These are phyloP conservation scores for Arthrobotrys megalospora DNA, from an alignment of 2,329 filamentous ascomycete species.

Conservation along the genomic window DNA sequence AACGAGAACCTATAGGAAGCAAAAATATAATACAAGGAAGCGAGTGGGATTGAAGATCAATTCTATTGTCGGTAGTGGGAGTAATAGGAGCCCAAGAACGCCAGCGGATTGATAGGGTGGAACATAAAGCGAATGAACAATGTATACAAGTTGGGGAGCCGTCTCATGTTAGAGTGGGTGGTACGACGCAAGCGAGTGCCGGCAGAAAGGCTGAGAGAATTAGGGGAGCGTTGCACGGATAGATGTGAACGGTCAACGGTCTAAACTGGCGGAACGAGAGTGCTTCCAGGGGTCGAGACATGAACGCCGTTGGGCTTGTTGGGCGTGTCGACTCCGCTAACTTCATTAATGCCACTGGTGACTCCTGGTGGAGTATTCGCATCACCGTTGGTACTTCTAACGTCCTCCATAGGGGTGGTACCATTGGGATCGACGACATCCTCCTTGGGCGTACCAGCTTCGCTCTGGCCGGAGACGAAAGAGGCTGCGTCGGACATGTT, in stretches of 20 bases:
- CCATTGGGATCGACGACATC: slow-evolving; percentile 31
- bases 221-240: background rate
- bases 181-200: slow-evolving; percentile 10
- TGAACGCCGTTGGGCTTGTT: slow-evolving; percentile 34
- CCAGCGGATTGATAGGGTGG: slow-evolving; percentile 19
- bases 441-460: slow-evolving; percentile 55
- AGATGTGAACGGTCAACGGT: background rate
- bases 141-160: background rate
- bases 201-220: background rate
- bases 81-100: slow-evolving; percentile 27
- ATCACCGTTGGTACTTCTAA: slow-evolving; percentile 46
- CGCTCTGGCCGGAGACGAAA: slow-evolving; percentile 48
- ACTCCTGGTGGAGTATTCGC: slow-evolving; percentile 14
- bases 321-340: slow-evolving; percentile 14
- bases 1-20: slow-evolving; percentile 1
- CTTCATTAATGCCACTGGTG: slow-evolving; percentile 24
- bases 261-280: slow-evolving; percentile 46
- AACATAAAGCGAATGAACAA: background rate
- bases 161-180: background rate
- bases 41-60: slow-evolving; percentile 36
- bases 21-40: slow-evolving; percentile 42
- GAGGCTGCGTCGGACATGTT: slow-evolving; percentile 51
- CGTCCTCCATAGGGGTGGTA: slow-evolving; percentile 52
- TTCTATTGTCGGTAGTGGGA: slow-evolving; percentile 29
- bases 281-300: slow-evolving; percentile 38